Evolutionary conservation across 345 rosid species (phyloP), one percentile per base, ranked within the genome.

Genomic region (Moricandia arvensis): DNA sequence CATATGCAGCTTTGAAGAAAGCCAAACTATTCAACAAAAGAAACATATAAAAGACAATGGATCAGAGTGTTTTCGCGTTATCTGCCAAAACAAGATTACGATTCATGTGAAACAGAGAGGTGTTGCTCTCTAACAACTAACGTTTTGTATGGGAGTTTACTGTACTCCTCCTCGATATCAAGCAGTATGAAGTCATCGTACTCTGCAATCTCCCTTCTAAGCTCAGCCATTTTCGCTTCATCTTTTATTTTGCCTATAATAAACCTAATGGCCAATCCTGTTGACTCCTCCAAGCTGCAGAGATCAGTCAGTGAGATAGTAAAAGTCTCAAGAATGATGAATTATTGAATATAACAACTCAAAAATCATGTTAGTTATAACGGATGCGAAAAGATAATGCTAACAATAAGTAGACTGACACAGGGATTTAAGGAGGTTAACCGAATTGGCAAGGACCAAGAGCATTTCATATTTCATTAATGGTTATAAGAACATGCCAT

Each of bases 101-200:
- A 43, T 8, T 41, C 47, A 41, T 11, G 49, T 17, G 49, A 66
- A 38, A 6, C 1, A 54, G 54, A 8, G 29, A 57, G 59, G 41
- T 55, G 38, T 45, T 49, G 47, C 30, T 43, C 37, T 78, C 31
- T 64, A 77, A 29, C 31, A 87, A 87, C 93, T 87, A 77, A 93
- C 98, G 97, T 93, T 93, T 93, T 93, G 88, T 90, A 85, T 0
- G 98, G 97, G 37, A 93, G 98, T 86, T 87, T 85, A 86, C 98
- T 91, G 73, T 93, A 93, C 90, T 91, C 90, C 93, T 93, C 96
- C 86, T 90, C 93, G 4, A 85, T 87, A 81, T 93, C 98, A 21
- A 93, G 83, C 43, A 93, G 73, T 81, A 93, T 53, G 82, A 93
- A 88, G 78, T 93, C 98, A 76, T 90, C 97, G 72, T 84, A 93